Evolutionary conservation across 345 rosid species (phyloP).

Genomic region (Microthlaspi erraticum): DNA sequence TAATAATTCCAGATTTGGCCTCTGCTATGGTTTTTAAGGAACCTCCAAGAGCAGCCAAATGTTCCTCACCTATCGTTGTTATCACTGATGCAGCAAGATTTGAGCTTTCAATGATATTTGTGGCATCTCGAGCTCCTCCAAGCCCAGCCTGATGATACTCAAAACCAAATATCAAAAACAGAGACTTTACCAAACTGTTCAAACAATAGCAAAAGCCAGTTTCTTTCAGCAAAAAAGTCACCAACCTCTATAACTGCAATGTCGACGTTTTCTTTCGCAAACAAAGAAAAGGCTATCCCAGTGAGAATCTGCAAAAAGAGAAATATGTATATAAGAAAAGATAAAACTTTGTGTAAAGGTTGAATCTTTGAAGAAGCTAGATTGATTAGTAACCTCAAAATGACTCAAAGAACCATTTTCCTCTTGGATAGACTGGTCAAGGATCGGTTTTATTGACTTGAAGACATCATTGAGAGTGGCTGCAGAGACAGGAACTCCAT

Average conservation of each 20-base stretch:
- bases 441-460: conserved; percentile 52
- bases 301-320: conserved; percentile 69
- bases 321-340: conserved; percentile 18
- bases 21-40: conserved; percentile 83
- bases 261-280: conserved; percentile 76
- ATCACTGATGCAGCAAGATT: conserved; percentile 73
- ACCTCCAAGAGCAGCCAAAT: conserved; percentile 85
- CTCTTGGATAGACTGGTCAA: conserved; percentile 60
- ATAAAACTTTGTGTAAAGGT: neutral
- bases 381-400: conserved; percentile 67
- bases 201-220: neutral
- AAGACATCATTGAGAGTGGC: conserved; percentile 61
- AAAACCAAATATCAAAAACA: neutral
- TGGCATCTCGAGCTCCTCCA: conserved; percentile 95
- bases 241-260: conserved; percentile 84
- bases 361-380: neutral
- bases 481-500: conserved; percentile 66
- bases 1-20: conserved; percentile 90
- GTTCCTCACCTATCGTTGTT: conserved; percentile 86
- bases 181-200: neutral
- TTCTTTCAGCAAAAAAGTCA: neutral
- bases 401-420: conserved; percentile 80
- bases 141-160: conserved; percentile 65
- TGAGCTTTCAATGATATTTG: conserved; percentile 66
- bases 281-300: conserved; percentile 72